Evolutionary conservation across 345 rosid genomes (phyloP).

Genomic region (Trapa bicornis): DNA sequence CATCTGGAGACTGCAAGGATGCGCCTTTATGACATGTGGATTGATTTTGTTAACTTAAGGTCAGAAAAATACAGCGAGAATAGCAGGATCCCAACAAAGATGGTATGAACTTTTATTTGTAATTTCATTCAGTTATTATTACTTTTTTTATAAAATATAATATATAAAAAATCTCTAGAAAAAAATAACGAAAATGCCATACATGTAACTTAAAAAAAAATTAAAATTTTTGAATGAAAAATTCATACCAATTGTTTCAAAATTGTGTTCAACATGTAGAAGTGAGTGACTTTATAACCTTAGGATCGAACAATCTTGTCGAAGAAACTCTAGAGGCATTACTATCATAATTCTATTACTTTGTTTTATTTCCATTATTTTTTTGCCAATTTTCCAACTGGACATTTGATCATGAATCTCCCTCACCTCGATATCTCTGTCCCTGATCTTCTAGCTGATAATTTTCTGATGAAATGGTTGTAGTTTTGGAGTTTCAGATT

Average conservation of each 20-base stretch:
- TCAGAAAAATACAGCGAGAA: conserved; percentile 75
- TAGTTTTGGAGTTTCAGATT: not conserved
- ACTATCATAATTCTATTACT: not conserved
- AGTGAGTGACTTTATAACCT: not conserved
- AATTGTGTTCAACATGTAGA: not conserved
- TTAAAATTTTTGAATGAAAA: too few relatives aligned
- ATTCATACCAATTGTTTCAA: too few relatives aligned
- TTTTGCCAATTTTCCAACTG: not conserved
- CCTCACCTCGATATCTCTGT: not conserved
- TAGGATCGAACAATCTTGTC: not conserved
- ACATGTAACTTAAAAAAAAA: too few relatives aligned
- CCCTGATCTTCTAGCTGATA: not conserved
- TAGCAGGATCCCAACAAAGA: conserved; percentile 68
- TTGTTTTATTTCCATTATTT: not conserved
- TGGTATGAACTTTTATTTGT: conserved; percentile 28
- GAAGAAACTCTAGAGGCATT: not conserved
- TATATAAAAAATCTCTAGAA: too few relatives aligned
- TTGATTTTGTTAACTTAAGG: conserved; percentile 89
- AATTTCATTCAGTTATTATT: not conserved
- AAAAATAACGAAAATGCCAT: too few relatives aligned
- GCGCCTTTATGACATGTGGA: conserved; percentile 77
- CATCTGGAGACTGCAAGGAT: conserved; percentile 92
- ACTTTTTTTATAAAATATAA: too few relatives aligned
- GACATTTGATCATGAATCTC: not conserved
- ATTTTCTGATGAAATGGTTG: not conserved